These are phyloP conservation scores for Chaetomium cochliodes DNA, from an alignment of 495 filamentous ascomycete genomes.

Conservation along the genomic window DNA sequence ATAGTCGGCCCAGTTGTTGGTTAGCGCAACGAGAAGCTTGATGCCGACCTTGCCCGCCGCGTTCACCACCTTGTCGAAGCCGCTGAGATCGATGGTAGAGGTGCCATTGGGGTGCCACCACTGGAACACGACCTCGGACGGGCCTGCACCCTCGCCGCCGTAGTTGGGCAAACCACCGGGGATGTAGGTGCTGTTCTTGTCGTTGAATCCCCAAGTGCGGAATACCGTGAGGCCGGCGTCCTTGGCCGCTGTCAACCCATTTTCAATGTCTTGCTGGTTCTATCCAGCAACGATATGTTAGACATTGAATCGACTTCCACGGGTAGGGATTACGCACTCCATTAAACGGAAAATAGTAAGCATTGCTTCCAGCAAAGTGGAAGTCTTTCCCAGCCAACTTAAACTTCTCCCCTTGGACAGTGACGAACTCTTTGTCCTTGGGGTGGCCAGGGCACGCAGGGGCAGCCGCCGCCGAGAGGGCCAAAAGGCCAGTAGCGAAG, in stretches of 20 bases:
- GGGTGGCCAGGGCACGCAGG: not conserved
- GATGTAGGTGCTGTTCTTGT: conserved; percentile 56
- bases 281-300: conserved; percentile 16
- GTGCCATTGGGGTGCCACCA: conserved; percentile 43
- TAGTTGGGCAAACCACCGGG: conserved; percentile 43
- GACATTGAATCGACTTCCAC: not conserved
- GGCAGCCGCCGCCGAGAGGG: conserved; percentile 16
- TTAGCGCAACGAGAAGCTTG: conserved; percentile 57
- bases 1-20: conserved; percentile 57
- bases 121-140: conserved; percentile 53
- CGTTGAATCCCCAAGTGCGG: conserved; percentile 62
- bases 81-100: conserved; percentile 56
- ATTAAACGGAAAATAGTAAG: conserved; percentile 68
- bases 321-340: conserved; percentile 32
- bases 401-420: conserved; percentile 56
- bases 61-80: conserved; percentile 66
- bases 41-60: conserved; percentile 56
- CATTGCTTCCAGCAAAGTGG: conserved; percentile 69
- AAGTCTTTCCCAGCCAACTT: conserved; percentile 61
- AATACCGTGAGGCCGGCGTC: conserved; percentile 62
- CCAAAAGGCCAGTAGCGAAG: conserved; percentile 19
- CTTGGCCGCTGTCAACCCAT: conserved; percentile 54
- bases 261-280: conserved; percentile 60
- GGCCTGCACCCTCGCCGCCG: conserved; percentile 49
- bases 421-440: conserved; percentile 44